Evolutionary conservation across 1,284 basidiomycete genomes (phyloP), one percentile per base, ranked within the genome.

Genomic region (Moesziomyces antarcticus): DNA sequence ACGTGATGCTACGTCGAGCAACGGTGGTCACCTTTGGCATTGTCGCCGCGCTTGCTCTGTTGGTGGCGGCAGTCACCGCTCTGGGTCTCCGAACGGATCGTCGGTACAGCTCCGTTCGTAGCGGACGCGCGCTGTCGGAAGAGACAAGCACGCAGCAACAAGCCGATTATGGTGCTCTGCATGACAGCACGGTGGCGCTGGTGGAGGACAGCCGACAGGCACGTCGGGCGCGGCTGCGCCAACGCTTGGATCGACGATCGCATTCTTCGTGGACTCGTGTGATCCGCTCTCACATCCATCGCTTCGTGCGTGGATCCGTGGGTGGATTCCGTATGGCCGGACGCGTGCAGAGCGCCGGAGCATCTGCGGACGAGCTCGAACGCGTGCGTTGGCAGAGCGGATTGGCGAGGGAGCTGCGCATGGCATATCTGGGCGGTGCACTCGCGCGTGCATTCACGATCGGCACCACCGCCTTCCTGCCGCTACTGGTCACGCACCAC

Each of bases 381-480:
- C 13, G 41, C 14, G 21, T 18, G 13, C 50, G 49, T 9, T 16
- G 43, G 11, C 62, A 49, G 5, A 45, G 50, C 33, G 37, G 47
- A 21, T 18, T 59, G 33, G 67, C 70, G 10, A 41, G 45, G 21
- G 67, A 72, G 44, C 54, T 78, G 35, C 57, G 63, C 25, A 56
- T 79, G 64, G 75, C 74, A 4, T 79, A 79, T 37, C 56, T 79
- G 11, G 74, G 77, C 8, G 77, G 77, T 7, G 66, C 67, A 5
- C 54, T 79, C 27, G 77, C 77, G 8, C 45, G 77, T 43, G 71
- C 70, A 0, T 70, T 68, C 54, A 78, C 77, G 4, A 78, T 78
- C n/a, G 77, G 66, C 41, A 78, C 75, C 0, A 78, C 77, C 11
- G 73, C 77, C 13, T 77, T 79, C 50, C 49, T 79, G n/a, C 77